Conservation (phyloP, 192 early-diverging fungal species). For the Linnemannia zychae region DNA sequence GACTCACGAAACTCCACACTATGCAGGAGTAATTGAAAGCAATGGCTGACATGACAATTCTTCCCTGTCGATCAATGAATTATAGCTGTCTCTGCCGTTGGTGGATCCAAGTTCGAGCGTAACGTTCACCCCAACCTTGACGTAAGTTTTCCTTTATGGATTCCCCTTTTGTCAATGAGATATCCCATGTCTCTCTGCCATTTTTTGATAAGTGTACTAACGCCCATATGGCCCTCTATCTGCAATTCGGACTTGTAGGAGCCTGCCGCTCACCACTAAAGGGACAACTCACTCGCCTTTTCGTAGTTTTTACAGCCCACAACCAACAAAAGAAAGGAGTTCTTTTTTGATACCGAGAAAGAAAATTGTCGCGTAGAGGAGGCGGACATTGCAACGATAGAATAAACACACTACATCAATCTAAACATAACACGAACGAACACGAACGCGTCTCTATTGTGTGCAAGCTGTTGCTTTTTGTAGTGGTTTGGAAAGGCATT, state of each 20-base stretch:
- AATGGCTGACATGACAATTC: conserved; percentile 5
- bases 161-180: background rate
- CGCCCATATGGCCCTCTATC: background rate
- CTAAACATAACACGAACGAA: background rate
- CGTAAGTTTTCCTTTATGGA: conserved; percentile 44
- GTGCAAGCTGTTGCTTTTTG: background rate
- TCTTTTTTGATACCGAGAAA: conserved; percentile 6
- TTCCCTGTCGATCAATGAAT: background rate
- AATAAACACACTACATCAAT: background rate
- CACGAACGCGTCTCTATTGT: background rate
- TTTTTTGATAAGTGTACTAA: background rate
- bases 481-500: too few relatives aligned
- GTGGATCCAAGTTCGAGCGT: conserved; percentile 87
- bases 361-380: background rate
- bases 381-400: background rate
- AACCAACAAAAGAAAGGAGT: background rate
- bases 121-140: conserved; percentile 76
- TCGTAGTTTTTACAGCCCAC: background rate
- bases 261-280: conserved; percentile 32
- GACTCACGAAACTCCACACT: background rate
- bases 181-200: background rate
- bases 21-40: background rate
- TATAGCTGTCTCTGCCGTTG: conserved; percentile 76
- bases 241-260: conserved; percentile 9
- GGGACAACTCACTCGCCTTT: too few relatives aligned